Evolutionary conservation across 768 basidiomycete species (phyloP).

Genomic region (Boletus huronensis): DNA sequence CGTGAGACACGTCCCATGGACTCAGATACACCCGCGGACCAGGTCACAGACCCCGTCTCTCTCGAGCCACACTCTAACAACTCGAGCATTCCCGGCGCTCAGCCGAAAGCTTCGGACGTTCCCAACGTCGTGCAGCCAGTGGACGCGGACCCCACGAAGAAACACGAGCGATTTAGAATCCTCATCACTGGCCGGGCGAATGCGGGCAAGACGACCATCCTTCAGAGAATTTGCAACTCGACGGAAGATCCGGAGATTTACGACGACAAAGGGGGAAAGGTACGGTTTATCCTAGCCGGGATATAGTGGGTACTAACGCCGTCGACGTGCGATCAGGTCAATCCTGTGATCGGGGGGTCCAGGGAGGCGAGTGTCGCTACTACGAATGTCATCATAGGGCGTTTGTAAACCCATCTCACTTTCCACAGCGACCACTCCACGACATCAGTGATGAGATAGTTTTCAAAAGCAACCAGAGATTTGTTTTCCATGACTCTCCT

Average conservation of each 20-base stretch:
- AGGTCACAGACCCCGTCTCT: not conserved
- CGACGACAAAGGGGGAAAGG: too few relatives aligned
- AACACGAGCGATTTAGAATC: not conserved
- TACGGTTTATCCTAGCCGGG: fast-evolving
- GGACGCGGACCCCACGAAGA: not conserved
- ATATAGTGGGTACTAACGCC: not conserved
- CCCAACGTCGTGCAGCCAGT: not conserved
- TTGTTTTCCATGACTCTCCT: not conserved
- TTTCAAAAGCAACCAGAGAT: not conserved
- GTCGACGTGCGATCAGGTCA: not conserved
- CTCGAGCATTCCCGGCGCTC: not conserved
- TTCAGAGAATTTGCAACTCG: too few relatives aligned
- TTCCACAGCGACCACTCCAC: not conserved
- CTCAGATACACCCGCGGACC: too few relatives aligned
- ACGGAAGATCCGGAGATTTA: too few relatives aligned
- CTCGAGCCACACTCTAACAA: not conserved
- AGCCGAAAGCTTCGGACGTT: not conserved
- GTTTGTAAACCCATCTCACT: not conserved
- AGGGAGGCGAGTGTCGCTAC: not conserved
- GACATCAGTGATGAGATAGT: not conserved
- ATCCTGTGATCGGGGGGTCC: not conserved
- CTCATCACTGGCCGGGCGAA: too few relatives aligned
- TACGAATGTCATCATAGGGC: not conserved
- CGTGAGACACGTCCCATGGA: too few relatives aligned
- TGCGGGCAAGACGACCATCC: too few relatives aligned